Percentiles rank a stretch among this genome's conserved stretches.
Evolutionary conservation across 2,329 filamentous ascomycete genomes (phyloP).

Genomic region (Fusarium sp.): DNA sequence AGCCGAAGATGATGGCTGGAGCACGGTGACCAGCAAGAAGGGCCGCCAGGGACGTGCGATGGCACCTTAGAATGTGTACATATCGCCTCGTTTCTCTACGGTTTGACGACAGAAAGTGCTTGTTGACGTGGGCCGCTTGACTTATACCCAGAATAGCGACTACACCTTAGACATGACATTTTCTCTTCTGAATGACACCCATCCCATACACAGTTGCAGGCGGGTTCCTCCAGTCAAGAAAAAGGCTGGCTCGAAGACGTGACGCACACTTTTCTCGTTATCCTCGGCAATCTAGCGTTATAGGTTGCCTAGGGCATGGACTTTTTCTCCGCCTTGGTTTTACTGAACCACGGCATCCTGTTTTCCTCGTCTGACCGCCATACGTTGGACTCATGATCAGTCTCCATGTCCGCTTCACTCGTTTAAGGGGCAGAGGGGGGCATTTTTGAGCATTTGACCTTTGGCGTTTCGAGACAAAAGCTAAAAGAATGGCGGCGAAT

Average conservation of each 20-base stretch:
- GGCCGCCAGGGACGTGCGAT: conserved; percentile 53
- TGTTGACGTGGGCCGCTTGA: conserved; percentile 43
- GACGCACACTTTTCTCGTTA: conserved; percentile 28
- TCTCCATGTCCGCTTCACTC: conserved; percentile 31
- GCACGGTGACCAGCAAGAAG: conserved; percentile 63
- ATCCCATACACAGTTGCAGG: conserved; percentile 36
- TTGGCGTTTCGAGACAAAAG: conserved; percentile 51
- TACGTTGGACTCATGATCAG: conserved; percentile 45
- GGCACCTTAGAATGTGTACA: conserved; percentile 52
- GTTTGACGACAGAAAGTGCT: conserved; percentile 54
- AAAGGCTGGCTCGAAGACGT: conserved; percentile 4
- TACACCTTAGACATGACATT: conserved; percentile 37
- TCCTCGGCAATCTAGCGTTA: conserved; percentile 20
- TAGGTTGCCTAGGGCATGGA: conserved; percentile 25
- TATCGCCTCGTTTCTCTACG: conserved; percentile 52
- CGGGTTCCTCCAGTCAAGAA: conserved; percentile 7
- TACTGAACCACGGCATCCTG: conserved; percentile 30
- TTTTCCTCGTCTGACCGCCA: conserved; percentile 46
- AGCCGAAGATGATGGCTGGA: conserved; percentile 73
- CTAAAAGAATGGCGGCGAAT: conserved; percentile 50
- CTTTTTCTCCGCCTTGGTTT: conserved; percentile 38
- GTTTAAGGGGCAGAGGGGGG: conserved; percentile 27
- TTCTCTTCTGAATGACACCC: conserved; percentile 38
- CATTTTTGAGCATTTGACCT: conserved; percentile 49
- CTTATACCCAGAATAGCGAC: conserved; percentile 32